Base-by-base conservation (phyloP, 2,329 filamentous ascomycete species). In the Diaporthe citriasiana region DNA sequence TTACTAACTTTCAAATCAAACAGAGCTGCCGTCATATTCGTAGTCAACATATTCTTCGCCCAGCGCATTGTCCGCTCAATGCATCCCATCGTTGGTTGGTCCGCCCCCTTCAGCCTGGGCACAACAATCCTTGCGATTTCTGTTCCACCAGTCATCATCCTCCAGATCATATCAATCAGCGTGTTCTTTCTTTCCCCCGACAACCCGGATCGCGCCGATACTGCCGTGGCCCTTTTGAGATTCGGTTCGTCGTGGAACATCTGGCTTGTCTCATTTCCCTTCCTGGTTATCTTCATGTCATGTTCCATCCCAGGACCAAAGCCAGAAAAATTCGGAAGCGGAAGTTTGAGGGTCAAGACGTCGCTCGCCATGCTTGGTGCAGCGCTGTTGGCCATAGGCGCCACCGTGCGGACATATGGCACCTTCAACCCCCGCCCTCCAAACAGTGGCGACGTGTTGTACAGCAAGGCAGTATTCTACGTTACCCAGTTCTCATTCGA, bases 41-140 rank as follows among this genome's bases (percentile, higher is more conserved):
- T 82, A 40, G 76, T 83, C 74, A 84, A 85, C 76, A 79, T 85
- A 25, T 79, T 85, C 74, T 82, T 85, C 71, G 80, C 81, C 2
- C 83, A 84, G 74, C 82, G 84, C 55, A 78, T 85, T 35, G 75
- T 84, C 4, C 82, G 84, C 57, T 82, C 83, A 2, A 80, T 81
- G 68, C 83, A 83, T 45, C 83, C 83, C 12, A 22, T 27, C 19
- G 53, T 83, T 12, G 84, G 83, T 72, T 85, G 83, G 83, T 77
- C 80, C 30, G 76, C 33, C 1, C 75, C 60, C 1, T 78, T 82
- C n/a, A 77, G 80, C 63, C 73, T 79, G 69, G 35, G 75, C 15
- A 75, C 74, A 6, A 55, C 76, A 4, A 74, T 81, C 53, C 76
- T 80, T 13, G 76, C 77, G 56, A 75, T 82, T 25, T 81, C 82